These are phyloP conservation scores for Citrus cavaleriei DNA, from an alignment of 345 rosid species.

Conservation along the genomic window DNA sequence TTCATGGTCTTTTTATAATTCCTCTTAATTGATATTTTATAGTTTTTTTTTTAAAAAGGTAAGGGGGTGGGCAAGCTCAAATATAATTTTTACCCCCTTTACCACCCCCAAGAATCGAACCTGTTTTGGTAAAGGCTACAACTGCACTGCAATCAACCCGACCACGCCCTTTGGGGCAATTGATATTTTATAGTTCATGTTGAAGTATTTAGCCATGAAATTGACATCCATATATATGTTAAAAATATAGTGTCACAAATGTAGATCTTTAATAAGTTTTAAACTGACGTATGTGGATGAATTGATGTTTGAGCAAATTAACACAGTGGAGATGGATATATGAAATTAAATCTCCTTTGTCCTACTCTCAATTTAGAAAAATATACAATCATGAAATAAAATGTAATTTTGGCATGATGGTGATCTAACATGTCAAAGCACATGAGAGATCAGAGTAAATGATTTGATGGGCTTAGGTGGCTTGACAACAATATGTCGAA, in stretches of 20 bases:
- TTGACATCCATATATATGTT: no score
- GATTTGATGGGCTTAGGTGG: slow-evolving; percentile 38
- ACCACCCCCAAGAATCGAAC: fast-evolving
- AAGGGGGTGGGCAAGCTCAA: no score
- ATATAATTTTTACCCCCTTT: no score
- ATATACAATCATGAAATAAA: background rate
- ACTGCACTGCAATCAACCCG: no score
- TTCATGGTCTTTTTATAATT: no score
- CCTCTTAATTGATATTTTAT: no score
- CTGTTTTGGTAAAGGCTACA: fast-evolving
- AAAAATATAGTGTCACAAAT: no score
- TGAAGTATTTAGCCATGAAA: no score
- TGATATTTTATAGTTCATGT: no score
- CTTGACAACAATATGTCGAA: slow-evolving; percentile 32
- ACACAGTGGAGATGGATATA: background rate
- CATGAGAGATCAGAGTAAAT: slow-evolving; percentile 23
- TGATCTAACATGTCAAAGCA: slow-evolving; percentile 31
- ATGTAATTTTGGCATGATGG: slow-evolving; percentile 19
- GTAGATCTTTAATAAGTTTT: no score
- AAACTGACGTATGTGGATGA: background rate
- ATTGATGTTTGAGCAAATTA: background rate
- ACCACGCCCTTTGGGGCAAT: no score
- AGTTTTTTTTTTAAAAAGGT: no score
- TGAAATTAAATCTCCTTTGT: background rate
- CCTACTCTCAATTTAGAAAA: background rate